Conservation (phyloP, 1,284 basidiomycete species). For the Hymenochaete sp. region DNA sequence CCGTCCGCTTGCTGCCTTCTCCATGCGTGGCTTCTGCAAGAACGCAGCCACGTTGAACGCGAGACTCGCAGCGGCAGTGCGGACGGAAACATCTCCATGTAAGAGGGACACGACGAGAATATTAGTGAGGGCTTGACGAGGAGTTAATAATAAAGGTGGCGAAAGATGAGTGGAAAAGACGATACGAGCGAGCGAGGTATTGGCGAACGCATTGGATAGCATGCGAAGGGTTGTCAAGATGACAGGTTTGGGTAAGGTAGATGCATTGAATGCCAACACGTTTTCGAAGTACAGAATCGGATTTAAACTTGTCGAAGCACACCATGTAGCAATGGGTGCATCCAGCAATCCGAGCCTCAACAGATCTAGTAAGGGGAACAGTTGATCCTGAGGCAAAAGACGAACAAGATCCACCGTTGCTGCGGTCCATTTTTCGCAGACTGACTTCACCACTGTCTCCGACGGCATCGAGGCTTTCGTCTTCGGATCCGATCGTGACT, state of each 20-base stretch:
- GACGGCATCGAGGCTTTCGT: constrained; percentile 23
- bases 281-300: constrained; percentile 19
- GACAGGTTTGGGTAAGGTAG: constrained; percentile 37
- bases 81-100: constrained; percentile 57
- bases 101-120: constrained; percentile 62
- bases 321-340: constrained; percentile 44
- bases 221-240: constrained; percentile 66
- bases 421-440: constrained; percentile 35
- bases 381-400: constrained; percentile 45
- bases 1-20: constrained; percentile 31
- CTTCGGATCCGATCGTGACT: constrained; percentile 35
- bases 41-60: constrained; percentile 67
- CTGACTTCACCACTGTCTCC: constrained; percentile 26
- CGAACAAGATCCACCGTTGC: constrained; percentile 38
- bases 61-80: constrained; percentile 73
- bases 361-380: constrained; percentile 79
- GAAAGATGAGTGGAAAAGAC: constrained; percentile 39
- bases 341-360: constrained; percentile 76
- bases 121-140: constrained; percentile 32
- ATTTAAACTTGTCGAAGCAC: constrained; percentile 26
- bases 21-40: constrained; percentile 51
- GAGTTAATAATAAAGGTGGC: constrained; percentile 17
- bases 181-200: constrained; percentile 41
- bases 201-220: constrained; percentile 66
- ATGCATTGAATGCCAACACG: constrained; percentile 3